phyloP scores from a whole-genome alignment of 495 filamentous ascomycete genomes.

The Halenospora varia region DNA sequence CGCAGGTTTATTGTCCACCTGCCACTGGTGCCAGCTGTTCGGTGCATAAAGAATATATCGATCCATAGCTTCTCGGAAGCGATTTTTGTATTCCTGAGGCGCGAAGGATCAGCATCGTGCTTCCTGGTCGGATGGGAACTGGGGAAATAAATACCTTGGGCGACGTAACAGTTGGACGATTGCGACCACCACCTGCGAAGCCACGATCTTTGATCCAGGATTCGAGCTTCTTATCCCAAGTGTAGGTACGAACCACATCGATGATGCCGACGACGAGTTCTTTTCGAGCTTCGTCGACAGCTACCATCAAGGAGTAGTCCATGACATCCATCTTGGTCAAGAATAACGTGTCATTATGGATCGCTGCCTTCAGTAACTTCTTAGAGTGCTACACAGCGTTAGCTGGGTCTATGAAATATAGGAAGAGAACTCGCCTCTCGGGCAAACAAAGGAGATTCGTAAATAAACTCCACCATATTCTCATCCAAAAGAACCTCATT shows the following conservation, averaged over 20 bases:
- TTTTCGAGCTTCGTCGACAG: slow-evolving; percentile 78
- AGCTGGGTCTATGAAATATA: slow-evolving; percentile 32
- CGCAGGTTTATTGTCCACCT: too few relatives aligned
- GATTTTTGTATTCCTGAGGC: slow-evolving; percentile 91
- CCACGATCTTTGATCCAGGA: slow-evolving; percentile 93
- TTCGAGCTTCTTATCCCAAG: slow-evolving; percentile 99
- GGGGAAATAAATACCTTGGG: slow-evolving; percentile 51
- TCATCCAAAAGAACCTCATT: slow-evolving; percentile 97
- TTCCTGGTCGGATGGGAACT: too few relatives aligned
- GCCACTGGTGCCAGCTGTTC: slow-evolving; percentile 25
- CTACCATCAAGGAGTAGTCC: slow-evolving; percentile 99
- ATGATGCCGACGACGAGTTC: slow-evolving; percentile 97
- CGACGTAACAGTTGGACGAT: slow-evolving; percentile 91
- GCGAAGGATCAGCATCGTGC: too few relatives aligned
- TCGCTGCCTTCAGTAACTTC: slow-evolving; percentile 77
- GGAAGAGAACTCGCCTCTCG: slow-evolving; percentile 48
- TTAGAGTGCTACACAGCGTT: slow-evolving; percentile 60
- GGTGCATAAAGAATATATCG: slow-evolving; percentile 69
- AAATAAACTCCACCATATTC: slow-evolving; percentile 99
- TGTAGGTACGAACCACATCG: slow-evolving; percentile 97
- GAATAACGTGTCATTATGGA: slow-evolving; percentile 96
- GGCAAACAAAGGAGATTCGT: slow-evolving; percentile 90
- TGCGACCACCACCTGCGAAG: slow-evolving; percentile 78
- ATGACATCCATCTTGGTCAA: slow-evolving; percentile 90
- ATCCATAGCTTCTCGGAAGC: slow-evolving; percentile 95